Percentiles rank a stretch among this genome's conserved stretches.
These are phyloP conservation scores for Cryptococcus neoformans DNA, from an alignment of 1,284 basidiomycete genomes.

Conservation along the genomic window DNA sequence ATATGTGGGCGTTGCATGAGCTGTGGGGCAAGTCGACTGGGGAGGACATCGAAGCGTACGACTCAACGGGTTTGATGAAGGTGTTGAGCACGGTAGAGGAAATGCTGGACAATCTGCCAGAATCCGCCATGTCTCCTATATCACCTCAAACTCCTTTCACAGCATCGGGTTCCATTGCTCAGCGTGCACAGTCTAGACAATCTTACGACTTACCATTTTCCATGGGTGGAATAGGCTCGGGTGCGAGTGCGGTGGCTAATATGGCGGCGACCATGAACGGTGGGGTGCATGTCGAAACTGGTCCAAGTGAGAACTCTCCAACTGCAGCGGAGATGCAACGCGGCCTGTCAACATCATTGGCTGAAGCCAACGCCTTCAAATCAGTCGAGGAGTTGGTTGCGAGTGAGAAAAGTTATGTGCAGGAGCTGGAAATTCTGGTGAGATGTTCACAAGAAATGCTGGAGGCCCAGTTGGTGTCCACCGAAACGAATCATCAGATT, in stretches of 20 bases:
- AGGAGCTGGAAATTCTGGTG: slow-evolving; percentile 96
- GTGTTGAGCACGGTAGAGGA: slow-evolving; percentile 87
- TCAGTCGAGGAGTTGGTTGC: slow-evolving; percentile 47
- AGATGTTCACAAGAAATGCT: slow-evolving; percentile 75
- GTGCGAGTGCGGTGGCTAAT: slow-evolving; percentile 23
- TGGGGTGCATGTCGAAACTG: slow-evolving; percentile 26
- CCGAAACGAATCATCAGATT: slow-evolving; percentile 91
- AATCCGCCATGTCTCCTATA: slow-evolving; percentile 57
- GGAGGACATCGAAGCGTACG: slow-evolving; percentile 40
- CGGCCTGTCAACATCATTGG: slow-evolving; percentile 18
- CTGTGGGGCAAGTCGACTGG: slow-evolving; percentile 86
- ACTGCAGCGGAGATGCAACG: slow-evolving; percentile 23
- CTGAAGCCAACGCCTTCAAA: slow-evolving; percentile 42
- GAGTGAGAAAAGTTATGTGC: slow-evolving; percentile 90
- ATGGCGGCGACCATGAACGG: slow-evolving; percentile 43
- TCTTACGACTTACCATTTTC: slow-evolving; percentile 40
- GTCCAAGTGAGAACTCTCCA: slow-evolving; percentile 3
- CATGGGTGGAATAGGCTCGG: slow-evolving; percentile 31
- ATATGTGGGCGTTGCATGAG: slow-evolving; percentile 63
- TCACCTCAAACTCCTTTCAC: slow-evolving; percentile 55
- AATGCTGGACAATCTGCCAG: slow-evolving; percentile 77
- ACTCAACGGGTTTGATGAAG: slow-evolving; percentile 75
- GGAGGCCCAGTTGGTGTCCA: slow-evolving; percentile 78
- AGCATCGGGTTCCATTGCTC: slow-evolving; percentile 32
- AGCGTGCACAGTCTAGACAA: slow-evolving; percentile 34